Evolutionary conservation across 371 early-diverging fungal species (phyloP).

Genomic region (Amoeboaphelidium occidentale): DNA sequence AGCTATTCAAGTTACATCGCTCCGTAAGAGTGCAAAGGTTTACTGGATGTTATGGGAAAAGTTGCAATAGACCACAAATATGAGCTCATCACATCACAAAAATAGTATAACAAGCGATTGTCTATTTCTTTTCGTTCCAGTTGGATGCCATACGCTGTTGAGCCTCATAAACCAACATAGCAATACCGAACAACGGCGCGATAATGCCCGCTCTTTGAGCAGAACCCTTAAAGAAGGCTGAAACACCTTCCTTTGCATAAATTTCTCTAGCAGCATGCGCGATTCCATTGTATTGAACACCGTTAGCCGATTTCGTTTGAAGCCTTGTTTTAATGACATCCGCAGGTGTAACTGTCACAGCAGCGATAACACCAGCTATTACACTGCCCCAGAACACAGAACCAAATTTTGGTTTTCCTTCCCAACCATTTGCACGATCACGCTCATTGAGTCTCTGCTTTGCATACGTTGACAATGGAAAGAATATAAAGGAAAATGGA

Average conservation of each 20-base stretch:
- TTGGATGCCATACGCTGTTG: too few species aligned
- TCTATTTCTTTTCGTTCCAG: too few species aligned
- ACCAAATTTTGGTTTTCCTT: slow-evolving; percentile 9
- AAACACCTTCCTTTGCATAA: background rate
- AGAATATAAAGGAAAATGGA: slow-evolving; percentile 26
- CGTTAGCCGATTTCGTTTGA: background rate
- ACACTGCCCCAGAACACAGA: slow-evolving; percentile 18
- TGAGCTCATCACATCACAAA: too few species aligned
- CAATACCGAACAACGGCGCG: background rate
- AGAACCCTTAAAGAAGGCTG: background rate
- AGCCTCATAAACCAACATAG: background rate
- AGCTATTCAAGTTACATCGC: too few species aligned
- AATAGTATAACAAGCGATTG: too few species aligned
- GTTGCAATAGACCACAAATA: too few species aligned
- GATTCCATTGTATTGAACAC: background rate
- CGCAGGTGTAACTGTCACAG: slow-evolving; percentile 20
- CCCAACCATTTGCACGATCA: background rate
- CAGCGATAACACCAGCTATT: slow-evolving; percentile 17
- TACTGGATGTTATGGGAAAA: too few species aligned
- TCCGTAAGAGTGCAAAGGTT: too few species aligned
- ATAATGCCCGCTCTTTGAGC: background rate
- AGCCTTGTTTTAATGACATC: slow-evolving; percentile 7
- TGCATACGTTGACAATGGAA: slow-evolving; percentile 17
- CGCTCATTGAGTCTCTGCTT: slow-evolving; percentile 4
- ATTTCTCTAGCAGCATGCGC: background rate